Evolutionary conservation across 306 rosid genomes (phyloP).

Genomic region (Neltuma alba): DNA sequence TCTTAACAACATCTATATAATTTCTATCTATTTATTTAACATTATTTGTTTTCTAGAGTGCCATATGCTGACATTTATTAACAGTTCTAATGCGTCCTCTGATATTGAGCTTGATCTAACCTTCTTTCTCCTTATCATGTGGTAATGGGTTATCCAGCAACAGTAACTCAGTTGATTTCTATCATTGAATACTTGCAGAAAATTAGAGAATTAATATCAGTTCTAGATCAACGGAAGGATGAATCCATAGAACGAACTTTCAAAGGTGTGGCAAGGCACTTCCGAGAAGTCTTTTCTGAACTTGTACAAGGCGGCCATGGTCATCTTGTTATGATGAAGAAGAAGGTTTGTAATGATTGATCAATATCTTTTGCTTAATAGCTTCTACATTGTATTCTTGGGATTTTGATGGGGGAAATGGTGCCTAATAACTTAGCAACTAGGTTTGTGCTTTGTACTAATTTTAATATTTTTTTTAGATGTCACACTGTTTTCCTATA

Average conservation of each 20-base stretch:
- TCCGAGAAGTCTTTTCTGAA: slow-evolving; percentile 94
- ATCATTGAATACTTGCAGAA: slow-evolving; percentile 61
- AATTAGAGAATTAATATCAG: slow-evolving; percentile 87
- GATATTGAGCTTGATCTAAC: slow-evolving; percentile 16
- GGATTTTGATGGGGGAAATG: slow-evolving; percentile 27
- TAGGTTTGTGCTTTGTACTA: slow-evolving; percentile 5
- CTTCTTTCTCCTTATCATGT: slow-evolving; percentile 20
- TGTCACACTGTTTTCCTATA: slow-evolving; percentile 12
- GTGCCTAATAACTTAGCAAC: slow-evolving; percentile 17
- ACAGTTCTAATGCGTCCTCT: not conserved
- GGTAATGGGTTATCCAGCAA: slow-evolving; percentile 2
- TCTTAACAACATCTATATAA: slow-evolving; percentile 15
- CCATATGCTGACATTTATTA: slow-evolving; percentile 9
- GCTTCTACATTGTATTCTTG: slow-evolving; percentile 25
- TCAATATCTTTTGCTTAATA: slow-evolving; percentile 16
- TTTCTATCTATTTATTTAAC: slow-evolving; percentile 13
- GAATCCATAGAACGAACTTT: slow-evolving; percentile 97
- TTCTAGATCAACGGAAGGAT: slow-evolving; percentile 93
- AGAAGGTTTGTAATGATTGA: slow-evolving; percentile 64
- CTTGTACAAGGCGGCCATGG: slow-evolving; percentile 97
- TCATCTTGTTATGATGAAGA: slow-evolving; percentile 91
- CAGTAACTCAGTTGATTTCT: slow-evolving; percentile 22
- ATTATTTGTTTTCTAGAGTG: not conserved
- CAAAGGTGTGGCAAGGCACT: slow-evolving; percentile 98
- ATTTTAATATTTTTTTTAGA: not conserved